These are phyloP conservation scores for Xylariaceae sp. DNA, from an alignment of 2,329 filamentous ascomycete genomes.

Conservation along the genomic window DNA sequence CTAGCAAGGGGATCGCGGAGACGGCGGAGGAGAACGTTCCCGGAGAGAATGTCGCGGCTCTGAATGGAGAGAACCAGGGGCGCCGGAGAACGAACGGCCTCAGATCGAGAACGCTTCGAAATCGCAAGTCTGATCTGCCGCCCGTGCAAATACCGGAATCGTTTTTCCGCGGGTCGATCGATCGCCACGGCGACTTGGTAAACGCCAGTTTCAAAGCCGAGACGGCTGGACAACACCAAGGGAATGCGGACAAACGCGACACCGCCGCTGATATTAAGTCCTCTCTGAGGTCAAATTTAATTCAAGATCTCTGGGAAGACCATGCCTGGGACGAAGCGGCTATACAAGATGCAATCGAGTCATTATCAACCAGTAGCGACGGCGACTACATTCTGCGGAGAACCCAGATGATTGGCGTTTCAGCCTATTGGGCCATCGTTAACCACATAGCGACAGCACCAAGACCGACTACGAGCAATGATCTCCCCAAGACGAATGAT, in stretches of 20 bases:
- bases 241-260: too few species aligned
- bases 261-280: too few species aligned
- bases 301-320: constrained; percentile 4
- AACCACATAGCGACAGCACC: not conserved
- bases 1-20: constrained; percentile 8
- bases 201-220: constrained; percentile 3
- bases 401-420: constrained; percentile 4
- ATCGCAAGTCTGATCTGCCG: constrained; percentile 40
- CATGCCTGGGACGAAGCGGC: constrained; percentile 15
- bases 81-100: constrained; percentile 26
- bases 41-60: constrained; percentile 19
- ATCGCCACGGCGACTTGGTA: constrained; percentile 28
- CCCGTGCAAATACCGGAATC: constrained; percentile 50
- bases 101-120: constrained; percentile 23
- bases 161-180: constrained; percentile 51
- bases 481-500: not conserved
- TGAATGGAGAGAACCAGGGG: constrained; percentile 24
- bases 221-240: constrained; percentile 14
- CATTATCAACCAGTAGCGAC: constrained; percentile 4
- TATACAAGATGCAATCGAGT: constrained; percentile 9
- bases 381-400: constrained; percentile 4
- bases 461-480: not conserved
- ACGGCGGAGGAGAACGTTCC: constrained; percentile 22
- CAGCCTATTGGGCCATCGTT: constrained; percentile 8
- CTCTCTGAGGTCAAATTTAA: too few species aligned